Evolutionary conservation across 2,329 filamentous ascomycete species (phyloP).

Genomic region (Falciphora oryzae): DNA sequence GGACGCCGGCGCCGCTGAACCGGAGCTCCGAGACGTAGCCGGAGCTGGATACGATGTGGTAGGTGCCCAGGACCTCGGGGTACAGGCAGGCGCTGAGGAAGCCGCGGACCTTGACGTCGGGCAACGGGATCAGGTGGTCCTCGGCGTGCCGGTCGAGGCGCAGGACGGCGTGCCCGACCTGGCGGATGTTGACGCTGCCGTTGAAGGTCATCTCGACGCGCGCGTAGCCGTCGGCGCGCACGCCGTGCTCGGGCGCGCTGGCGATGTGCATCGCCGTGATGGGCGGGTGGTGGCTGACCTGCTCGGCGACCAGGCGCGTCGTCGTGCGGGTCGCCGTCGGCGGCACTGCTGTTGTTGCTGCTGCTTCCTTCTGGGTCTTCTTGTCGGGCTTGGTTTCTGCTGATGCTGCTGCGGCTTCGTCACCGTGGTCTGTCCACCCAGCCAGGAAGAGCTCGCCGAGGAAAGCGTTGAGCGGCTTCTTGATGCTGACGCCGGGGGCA

Average conservation of each 20-base stretch:
- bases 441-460: slow-evolving; percentile 45
- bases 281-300: slow-evolving; percentile 48
- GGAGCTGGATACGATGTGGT: slow-evolving; percentile 38
- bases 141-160: slow-evolving; percentile 43
- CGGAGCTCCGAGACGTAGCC: slow-evolving; percentile 40
- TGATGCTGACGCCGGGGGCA: slow-evolving; percentile 40
- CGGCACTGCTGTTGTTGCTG: slow-evolving; percentile 12
- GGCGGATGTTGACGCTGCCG: slow-evolving; percentile 42
- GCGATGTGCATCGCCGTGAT: slow-evolving; percentile 46
- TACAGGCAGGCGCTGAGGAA: slow-evolving; percentile 42
- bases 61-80: slow-evolving; percentile 40
- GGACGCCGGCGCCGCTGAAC: slow-evolving; percentile 40
- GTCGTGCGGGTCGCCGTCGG: slow-evolving; percentile 13
- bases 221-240: slow-evolving; percentile 44
- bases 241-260: slow-evolving; percentile 32
- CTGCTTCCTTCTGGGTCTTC: slow-evolving; percentile 12
- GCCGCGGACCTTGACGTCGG: slow-evolving; percentile 41
- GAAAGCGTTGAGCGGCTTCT: slow-evolving; percentile 49
- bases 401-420: slow-evolving; percentile 10
- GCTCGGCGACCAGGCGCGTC: slow-evolving; percentile 35
- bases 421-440: slow-evolving; percentile 27
- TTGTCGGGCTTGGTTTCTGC: slow-evolving; percentile 3
- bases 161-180: slow-evolving; percentile 44
- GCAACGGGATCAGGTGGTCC: slow-evolving; percentile 42
- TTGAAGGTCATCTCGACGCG: slow-evolving; percentile 47